Percentiles rank a stretch among this genome's conserved stretches.
These are phyloP conservation scores for Knufia petricola DNA, from an alignment of 2,329 filamentous ascomycete genomes.

Conservation along the genomic window DNA sequence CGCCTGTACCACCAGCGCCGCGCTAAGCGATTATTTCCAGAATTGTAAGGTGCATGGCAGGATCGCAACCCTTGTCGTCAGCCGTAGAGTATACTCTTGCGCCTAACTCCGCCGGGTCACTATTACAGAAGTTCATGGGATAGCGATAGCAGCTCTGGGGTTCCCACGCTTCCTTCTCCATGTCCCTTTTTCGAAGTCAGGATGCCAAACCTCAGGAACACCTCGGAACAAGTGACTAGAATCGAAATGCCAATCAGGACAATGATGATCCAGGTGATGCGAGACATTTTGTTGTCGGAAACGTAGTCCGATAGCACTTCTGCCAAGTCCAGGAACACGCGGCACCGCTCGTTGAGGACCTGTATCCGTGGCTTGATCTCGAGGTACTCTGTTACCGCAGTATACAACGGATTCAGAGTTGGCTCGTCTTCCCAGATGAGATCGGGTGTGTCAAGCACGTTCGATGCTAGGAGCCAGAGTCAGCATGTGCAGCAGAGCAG, in stretches of 20 bases:
- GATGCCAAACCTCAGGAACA: constrained; percentile 74
- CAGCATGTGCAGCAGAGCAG: constrained; percentile 1
- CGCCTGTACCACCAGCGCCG: background rate
- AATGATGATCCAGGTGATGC: constrained; percentile 90
- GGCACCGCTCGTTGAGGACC: constrained; percentile 92
- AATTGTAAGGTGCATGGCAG: background rate
- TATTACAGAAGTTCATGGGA: constrained; percentile 5
- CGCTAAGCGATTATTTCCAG: background rate
- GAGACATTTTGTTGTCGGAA: constrained; percentile 88
- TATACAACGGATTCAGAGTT: constrained; percentile 86
- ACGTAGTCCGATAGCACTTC: constrained; percentile 90
- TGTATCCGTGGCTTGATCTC: constrained; percentile 95
- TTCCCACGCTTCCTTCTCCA: background rate
- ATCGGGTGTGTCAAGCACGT: constrained; percentile 89
- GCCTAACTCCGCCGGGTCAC: constrained; percentile 5
- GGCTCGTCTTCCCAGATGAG: constrained; percentile 99
- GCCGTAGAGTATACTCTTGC: background rate
- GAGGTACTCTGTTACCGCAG: constrained; percentile 89
- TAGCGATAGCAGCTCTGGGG: background rate
- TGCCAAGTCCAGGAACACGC: constrained; percentile 90
- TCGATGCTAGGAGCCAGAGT: constrained; percentile 55
- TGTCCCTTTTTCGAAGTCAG: constrained; percentile 33
- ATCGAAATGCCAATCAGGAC: constrained; percentile 86
- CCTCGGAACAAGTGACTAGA: constrained; percentile 80
- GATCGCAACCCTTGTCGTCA: background rate